Percentiles rank a stretch among this genome's conserved stretches.
Evolutionary conservation across 2,329 filamentous ascomycete species (phyloP).

Genomic region (Colletotrichum trifolii): DNA sequence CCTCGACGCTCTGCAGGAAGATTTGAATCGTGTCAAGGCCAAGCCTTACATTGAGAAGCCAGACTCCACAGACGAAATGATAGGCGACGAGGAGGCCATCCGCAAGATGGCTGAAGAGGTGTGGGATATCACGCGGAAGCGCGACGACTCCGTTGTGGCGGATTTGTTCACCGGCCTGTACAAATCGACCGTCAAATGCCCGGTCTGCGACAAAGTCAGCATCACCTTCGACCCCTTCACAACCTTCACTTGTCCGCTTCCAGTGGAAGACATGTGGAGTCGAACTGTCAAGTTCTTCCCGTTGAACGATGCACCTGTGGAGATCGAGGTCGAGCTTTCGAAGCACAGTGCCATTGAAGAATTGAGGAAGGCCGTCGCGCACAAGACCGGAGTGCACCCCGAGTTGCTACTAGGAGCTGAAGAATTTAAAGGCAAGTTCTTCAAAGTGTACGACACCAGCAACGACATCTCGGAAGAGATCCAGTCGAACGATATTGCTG

Average conservation of each 20-base stretch:
- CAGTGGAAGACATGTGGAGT: constrained; percentile 85
- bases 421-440: constrained; percentile 85
- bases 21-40: constrained; percentile 91
- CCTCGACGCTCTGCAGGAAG: constrained; percentile 93
- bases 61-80: constrained; percentile 96
- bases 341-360: constrained; percentile 77
- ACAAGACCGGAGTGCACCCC: constrained; percentile 71
- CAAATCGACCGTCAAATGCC: constrained; percentile 96
- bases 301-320: constrained; percentile 75
- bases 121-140: constrained; percentile 89
- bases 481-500: constrained; percentile 69
- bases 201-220: constrained; percentile 91
- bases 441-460: constrained; percentile 83
- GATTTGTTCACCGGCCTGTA: constrained; percentile 98
- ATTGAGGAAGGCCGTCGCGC: constrained; percentile 78
- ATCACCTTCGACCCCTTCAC: constrained; percentile 99
- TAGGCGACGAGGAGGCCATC: constrained; percentile 83
- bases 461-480: constrained; percentile 79
- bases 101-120: constrained; percentile 87
- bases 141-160: constrained; percentile 94
- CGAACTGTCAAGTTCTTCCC: constrained; percentile 83
- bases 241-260: constrained; percentile 90
- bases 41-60: constrained; percentile 99
- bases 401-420: constrained; percentile 83
- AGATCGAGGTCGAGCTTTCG: constrained; percentile 82